Base-by-base conservation (phyloP, 352 stramenopile species). In the Phytophthora fragariae region DNA sequence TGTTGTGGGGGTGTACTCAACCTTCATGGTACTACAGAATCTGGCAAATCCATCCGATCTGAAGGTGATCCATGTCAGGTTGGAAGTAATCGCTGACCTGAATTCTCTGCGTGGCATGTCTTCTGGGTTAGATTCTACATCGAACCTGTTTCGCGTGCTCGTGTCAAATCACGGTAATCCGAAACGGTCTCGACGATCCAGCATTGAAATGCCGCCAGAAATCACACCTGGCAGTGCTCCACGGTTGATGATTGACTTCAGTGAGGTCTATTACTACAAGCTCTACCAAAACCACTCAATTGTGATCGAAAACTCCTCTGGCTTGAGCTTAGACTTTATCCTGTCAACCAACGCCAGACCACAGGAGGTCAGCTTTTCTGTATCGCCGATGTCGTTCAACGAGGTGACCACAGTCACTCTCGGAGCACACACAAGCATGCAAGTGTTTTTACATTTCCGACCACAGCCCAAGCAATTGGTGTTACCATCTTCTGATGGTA, bases 241-340 rank as follows among this genome's bases (percentile, higher is more conserved):
- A 68, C 70, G 79, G 35, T 71, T 95, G 9, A 78, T 90, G 53
- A 92, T 97, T 37, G 90, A 97, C 65, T 95, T 92, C 75, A 91
- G 85, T 29, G 88, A 97, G 56, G 87, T 97, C 3, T 97, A 94
- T 66, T 97, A 95, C 60, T 81, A 95, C 83, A 95, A 97, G 65
- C 68, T 95, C 3, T 97, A 97, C 58, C 90, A 95, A 65, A 97
- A 97, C 57, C 90, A 97, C 78, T 97, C 90, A 35, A 93, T 97
- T 37, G 85, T 97, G 71, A 90, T 97, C 19, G 90, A 97, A 62
- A 97, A 97, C 54, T 90, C 88, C 24, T 95, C 88, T 24, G 83
- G 85, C n/a, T 70, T 97, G 68, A 89, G 78, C 41, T 80, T 97
- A 17, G 90, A 97, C 63, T 97, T 97, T 63, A 95, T 94, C 59